These are phyloP conservation scores for Pseudogymnoascus sp. DNA, from an alignment of 2,329 filamentous ascomycete species.

Conservation along the genomic window DNA sequence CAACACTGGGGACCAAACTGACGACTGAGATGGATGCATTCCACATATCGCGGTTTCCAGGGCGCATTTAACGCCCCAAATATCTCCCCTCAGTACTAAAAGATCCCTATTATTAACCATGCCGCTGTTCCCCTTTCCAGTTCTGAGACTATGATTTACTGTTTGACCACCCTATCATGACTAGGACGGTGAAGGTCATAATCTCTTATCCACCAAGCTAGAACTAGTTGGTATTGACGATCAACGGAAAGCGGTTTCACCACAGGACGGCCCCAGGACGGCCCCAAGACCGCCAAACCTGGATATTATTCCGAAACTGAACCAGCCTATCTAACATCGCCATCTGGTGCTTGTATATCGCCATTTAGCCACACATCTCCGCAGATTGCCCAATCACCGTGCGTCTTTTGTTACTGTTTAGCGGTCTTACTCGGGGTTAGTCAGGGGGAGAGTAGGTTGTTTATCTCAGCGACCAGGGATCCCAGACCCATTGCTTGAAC, in stretches of 20 bases:
- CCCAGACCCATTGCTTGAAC: not conserved
- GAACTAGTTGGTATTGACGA: not conserved
- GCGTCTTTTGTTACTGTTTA: not conserved
- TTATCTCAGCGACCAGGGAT: not conserved
- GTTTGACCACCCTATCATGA: not conserved
- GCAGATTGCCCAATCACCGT: not conserved
- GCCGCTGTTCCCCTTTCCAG: not conserved
- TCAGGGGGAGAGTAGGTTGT: not conserved
- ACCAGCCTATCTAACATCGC: slow-evolving; percentile 3
- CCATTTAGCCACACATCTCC: not conserved
- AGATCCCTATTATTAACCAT: not conserved
- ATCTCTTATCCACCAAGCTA: not conserved
- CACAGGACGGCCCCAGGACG: not conserved
- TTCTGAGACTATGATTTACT: not conserved
- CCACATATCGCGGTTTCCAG: not conserved
- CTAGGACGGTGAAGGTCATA: not conserved
- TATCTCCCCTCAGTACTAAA: not conserved
- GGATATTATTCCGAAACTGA: slow-evolving; percentile 1
- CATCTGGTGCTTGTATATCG: not conserved
- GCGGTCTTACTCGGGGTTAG: not conserved
- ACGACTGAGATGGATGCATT: not conserved
- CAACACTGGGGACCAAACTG: not conserved
- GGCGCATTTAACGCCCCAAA: not conserved
- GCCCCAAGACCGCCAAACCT: not conserved
- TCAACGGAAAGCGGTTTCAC: slow-evolving; percentile 1